Conservation (phyloP, 108 stramenopile genomes). For the Hondaea fermentalgiana region DNA sequence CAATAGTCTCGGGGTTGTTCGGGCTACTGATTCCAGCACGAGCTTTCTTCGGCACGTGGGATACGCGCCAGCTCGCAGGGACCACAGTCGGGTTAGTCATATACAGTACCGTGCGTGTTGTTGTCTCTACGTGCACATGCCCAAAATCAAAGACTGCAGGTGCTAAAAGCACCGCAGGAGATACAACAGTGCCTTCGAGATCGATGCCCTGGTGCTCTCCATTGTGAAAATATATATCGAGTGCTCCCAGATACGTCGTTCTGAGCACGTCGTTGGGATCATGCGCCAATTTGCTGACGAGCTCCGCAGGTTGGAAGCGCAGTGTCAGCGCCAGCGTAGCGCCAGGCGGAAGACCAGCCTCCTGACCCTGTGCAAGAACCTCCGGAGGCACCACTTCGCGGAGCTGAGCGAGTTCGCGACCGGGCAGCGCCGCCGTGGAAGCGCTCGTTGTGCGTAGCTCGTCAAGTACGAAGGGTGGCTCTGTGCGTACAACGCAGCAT, state of each 20-base stretch:
- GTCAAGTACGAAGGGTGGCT: not conserved
- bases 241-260: not conserved
- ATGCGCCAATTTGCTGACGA: not conserved
- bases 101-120: not conserved
- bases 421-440: not conserved
- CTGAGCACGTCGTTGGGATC: not conserved
- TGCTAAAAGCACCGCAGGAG: not conserved
- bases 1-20: not conserved
- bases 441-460: not conserved
- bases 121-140: not conserved
- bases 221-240: not conserved
- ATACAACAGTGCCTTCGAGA: not conserved
- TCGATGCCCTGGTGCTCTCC: not conserved
- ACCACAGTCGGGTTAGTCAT: not conserved
- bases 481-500: not conserved
- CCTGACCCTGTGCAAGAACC: not conserved
- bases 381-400: not conserved
- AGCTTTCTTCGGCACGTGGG: not conserved
- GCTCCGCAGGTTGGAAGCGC: not conserved
- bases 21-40: not conserved
- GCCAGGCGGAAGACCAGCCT: not conserved
- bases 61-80: not conserved
- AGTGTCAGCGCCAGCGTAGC: not conserved
- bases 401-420: not conserved
- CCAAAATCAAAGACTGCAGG: not conserved